Evolutionary conservation across 345 rosid species (phyloP).

Genomic region (Lepidium africanum): DNA sequence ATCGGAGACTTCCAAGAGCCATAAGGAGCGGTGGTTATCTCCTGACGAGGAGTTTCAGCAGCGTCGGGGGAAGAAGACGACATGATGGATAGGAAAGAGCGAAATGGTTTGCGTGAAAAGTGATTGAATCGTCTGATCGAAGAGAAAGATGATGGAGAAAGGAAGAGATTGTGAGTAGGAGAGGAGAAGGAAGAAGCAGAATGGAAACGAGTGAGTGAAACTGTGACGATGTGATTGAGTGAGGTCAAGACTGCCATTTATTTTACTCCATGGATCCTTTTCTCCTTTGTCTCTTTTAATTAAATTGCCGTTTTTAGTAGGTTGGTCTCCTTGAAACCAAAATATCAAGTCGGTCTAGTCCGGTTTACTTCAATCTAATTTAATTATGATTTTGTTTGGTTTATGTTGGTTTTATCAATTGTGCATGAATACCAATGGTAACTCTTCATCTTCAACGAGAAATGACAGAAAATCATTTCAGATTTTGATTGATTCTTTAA

Average conservation of each 20-base stretch:
- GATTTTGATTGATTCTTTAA: too few species aligned
- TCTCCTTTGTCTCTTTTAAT: not conserved
- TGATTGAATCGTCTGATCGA: slow-evolving; percentile 10
- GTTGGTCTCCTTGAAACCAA: too few species aligned
- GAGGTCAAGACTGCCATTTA: slow-evolving; percentile 16
- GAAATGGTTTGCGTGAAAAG: slow-evolving; percentile 6
- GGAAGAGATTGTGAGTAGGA: slow-evolving; percentile 7
- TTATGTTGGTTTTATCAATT: too few species aligned
- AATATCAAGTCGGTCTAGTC: too few species aligned
- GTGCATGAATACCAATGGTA: too few species aligned
- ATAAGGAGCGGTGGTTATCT: slow-evolving; percentile 53
- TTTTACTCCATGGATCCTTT: not conserved
- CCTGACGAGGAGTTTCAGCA: not conserved
- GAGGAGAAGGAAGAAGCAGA: not conserved
- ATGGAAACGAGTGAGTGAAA: slow-evolving; percentile 19
- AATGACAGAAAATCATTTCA: too few species aligned
- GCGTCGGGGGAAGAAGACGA: slow-evolving; percentile 37
- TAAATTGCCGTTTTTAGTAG: too few species aligned
- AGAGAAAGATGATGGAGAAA: not conserved
- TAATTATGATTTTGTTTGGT: too few species aligned
- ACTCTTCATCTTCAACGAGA: too few species aligned
- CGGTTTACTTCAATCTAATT: too few species aligned
- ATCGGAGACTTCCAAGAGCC: slow-evolving; percentile 97
- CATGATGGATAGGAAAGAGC: slow-evolving; percentile 32
- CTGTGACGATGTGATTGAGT: slow-evolving; percentile 1